These are phyloP conservation scores for Dothiorella sarmentorum DNA, from an alignment of 2,329 filamentous ascomycete genomes.

Conservation along the genomic window DNA sequence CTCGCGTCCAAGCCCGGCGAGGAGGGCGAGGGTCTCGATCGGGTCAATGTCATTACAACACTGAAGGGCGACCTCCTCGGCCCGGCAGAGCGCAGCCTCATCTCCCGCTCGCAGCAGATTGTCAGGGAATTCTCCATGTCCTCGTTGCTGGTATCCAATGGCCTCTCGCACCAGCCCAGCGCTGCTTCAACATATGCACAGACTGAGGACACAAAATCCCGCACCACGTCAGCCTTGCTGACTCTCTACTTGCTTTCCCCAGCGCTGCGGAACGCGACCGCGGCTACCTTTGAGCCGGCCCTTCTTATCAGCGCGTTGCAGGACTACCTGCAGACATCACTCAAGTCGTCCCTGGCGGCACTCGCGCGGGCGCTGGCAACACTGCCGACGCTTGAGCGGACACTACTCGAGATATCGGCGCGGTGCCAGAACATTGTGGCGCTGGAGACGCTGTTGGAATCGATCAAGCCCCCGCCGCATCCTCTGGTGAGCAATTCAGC, in stretches of 20 bases:
- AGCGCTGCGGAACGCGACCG: constrained; percentile 19
- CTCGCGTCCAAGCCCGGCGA: constrained; percentile 64
- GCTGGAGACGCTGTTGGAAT: constrained; percentile 71
- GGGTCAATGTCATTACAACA: constrained; percentile 67
- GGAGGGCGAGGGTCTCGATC: constrained; percentile 73
- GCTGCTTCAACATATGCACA: constrained; percentile 53
- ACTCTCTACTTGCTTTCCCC: constrained; percentile 76
- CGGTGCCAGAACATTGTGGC: constrained; percentile 91
- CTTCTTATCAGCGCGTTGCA: constrained; percentile 75
- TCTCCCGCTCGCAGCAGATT: constrained; percentile 70
- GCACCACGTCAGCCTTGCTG: constrained; percentile 69
- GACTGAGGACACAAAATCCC: constrained; percentile 70
- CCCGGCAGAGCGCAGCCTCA: constrained; percentile 71
- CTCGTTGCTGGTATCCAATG: constrained; percentile 42
- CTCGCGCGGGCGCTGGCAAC: constrained; percentile 74
- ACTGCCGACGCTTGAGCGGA: constrained; percentile 76
- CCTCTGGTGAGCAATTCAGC: constrained; percentile 52
- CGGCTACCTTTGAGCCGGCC: constrained; percentile 59
- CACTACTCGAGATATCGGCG: constrained; percentile 74
- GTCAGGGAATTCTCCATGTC: constrained; percentile 81
- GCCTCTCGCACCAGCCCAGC: constrained; percentile 19
- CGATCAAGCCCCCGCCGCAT: constrained; percentile 65
- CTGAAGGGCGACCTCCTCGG: constrained; percentile 66
- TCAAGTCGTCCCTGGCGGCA: constrained; percentile 73
- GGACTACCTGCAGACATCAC: constrained; percentile 73